phyloP scores from a whole-genome alignment of 2,329 filamentous ascomycete species.

The Sordariomycetes sp. region DNA sequence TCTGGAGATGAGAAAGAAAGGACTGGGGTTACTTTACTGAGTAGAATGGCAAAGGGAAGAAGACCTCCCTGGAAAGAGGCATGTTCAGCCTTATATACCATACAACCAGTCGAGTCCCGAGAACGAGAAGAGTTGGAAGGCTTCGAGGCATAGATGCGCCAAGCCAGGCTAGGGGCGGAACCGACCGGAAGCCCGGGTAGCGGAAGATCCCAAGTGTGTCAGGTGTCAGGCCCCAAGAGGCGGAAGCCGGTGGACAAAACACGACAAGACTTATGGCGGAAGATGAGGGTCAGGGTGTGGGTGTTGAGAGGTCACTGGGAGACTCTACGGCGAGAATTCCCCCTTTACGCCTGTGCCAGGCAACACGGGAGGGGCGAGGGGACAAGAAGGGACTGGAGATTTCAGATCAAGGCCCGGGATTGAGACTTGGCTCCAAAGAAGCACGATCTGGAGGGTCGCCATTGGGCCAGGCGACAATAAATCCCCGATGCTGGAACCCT shows the following conservation, averaged over 20 bases:
- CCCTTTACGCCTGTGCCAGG: no score
- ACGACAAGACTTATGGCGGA: conserved; percentile 6
- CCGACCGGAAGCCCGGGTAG: conserved; percentile 15
- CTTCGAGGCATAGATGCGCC: conserved; percentile 2
- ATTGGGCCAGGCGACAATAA: background rate
- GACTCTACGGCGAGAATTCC: background rate
- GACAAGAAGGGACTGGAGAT: background rate
- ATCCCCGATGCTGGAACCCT: conserved; percentile 4
- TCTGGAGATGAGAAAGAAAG: conserved; percentile 32
- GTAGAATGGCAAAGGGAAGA: conserved; percentile 8
- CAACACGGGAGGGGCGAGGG: no score
- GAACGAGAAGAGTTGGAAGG: background rate
- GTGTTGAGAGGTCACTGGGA: background rate
- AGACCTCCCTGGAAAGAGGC: conserved; percentile 11
- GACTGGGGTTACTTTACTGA: conserved; percentile 21
- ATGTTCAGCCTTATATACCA: conserved; percentile 22
- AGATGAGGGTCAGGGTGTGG: background rate
- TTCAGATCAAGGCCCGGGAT: background rate
- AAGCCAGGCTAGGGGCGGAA: conserved; percentile 5
- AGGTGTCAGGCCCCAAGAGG: conserved; percentile 18
- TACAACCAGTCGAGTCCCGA: background rate
- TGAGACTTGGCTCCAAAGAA: background rate
- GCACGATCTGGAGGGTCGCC: background rate
- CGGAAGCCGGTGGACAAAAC: conserved; percentile 18
- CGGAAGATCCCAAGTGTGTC: conserved; percentile 25